These are phyloP conservation scores for Chrysanthemum seticuspe DNA, from an alignment of 129 eudicot genomes.

Conservation along the genomic window DNA sequence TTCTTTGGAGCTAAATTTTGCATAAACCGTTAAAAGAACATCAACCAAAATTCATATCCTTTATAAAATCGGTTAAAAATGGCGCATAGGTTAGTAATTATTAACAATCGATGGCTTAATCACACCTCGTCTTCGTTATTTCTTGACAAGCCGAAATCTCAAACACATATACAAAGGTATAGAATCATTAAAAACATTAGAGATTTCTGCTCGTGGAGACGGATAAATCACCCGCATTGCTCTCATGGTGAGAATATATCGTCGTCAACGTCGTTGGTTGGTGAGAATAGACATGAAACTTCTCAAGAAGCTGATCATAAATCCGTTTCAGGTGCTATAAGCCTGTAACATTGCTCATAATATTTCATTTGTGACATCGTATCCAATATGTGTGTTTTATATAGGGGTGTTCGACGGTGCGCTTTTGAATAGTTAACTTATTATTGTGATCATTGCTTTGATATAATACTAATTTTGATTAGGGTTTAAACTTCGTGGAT, in stretches of 20 bases:
- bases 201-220: constrained; percentile 24
- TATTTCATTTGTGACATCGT: too few species aligned
- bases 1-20: constrained; percentile 21
- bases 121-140: constrained; percentile 20
- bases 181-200: constrained; percentile 18
- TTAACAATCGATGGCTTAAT: constrained; percentile 27
- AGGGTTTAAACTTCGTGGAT: too few species aligned
- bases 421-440: too few species aligned
- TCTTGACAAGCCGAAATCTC: constrained; percentile 19
- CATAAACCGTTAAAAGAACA: constrained; percentile 5
- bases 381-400: too few species aligned
- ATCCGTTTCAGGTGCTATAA: constrained; percentile 62
- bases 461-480: too few species aligned
- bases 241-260: constrained; percentile 6
- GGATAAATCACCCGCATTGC: constrained; percentile 11
- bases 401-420: too few species aligned
- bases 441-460: too few species aligned
- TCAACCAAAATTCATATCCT: neutral
- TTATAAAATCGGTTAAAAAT: constrained; percentile 22
- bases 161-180: constrained; percentile 25
- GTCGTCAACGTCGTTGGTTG: neutral
- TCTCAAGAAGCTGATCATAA: constrained; percentile 74
- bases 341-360: neutral
- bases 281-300: constrained; percentile 49
- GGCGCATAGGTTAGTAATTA: constrained; percentile 49